A percentile compares a stretch with the other conserved stretches of the same genome.
Conservation (phyloP, 768 basidiomycete species). For the Lactarius sp. region DNA sequence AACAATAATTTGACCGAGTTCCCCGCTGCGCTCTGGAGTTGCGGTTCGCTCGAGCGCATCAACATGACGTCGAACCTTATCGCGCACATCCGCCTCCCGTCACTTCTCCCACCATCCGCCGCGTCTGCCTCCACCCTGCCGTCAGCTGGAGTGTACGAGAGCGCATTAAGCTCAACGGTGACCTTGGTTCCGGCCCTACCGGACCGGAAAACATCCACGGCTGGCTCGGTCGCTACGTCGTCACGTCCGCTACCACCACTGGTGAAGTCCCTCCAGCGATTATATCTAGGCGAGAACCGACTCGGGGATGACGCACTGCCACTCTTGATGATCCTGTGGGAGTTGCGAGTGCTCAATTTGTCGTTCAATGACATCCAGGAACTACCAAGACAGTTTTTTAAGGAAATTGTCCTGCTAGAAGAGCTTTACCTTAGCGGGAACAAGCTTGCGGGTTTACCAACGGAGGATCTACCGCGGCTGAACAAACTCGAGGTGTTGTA, state of each 20-base stretch:
- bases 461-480: constrained; percentile 78
- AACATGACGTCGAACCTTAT: constrained; percentile 90
- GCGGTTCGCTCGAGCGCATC: constrained; percentile 61
- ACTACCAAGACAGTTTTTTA: constrained; percentile 72
- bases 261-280: constrained; percentile 62
- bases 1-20: constrained; percentile 83
- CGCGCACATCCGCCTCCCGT: constrained; percentile 64
- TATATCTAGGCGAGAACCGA: constrained; percentile 88
- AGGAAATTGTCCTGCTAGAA: constrained; percentile 62
- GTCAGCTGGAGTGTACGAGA: neutral
- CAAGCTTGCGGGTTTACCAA: constrained; percentile 82
- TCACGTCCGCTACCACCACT: constrained; percentile 47
- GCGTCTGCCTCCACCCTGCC: constrained; percentile 2
- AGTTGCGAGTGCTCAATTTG: constrained; percentile 79
- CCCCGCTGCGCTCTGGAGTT: constrained; percentile 78
- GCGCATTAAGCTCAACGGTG: constrained; percentile 17
- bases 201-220: constrained; percentile 44
- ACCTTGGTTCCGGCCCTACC: constrained; percentile 17
- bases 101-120: constrained; percentile 28
- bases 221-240: constrained; percentile 28
- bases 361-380: constrained; percentile 95
- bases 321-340: constrained; percentile 67
- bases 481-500: constrained; percentile 69
- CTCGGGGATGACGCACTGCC: constrained; percentile 76
- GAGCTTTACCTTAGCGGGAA: constrained; percentile 96